Conservation (phyloP, 345 rosid genomes). For the Syzygium grande region DNA sequence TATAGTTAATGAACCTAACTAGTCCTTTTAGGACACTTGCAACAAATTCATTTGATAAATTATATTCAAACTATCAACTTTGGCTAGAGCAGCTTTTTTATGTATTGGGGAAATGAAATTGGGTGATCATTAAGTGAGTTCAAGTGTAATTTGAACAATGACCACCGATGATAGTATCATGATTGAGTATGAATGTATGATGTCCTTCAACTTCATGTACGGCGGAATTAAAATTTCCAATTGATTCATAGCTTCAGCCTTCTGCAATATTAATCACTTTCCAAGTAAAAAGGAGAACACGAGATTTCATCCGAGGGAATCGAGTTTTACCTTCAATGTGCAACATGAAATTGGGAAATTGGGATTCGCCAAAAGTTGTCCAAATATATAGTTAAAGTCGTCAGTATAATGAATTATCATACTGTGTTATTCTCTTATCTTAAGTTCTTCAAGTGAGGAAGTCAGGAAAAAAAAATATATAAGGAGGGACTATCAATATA, state of each 20-base stretch:
- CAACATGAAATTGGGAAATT: not conserved
- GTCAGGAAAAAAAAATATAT: too few relatives aligned
- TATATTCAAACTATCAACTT: not conserved
- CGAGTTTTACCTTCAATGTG: not conserved
- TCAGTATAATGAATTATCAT: not conserved
- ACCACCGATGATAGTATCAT: not conserved
- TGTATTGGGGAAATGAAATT: not conserved
- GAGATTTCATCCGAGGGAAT: not conserved
- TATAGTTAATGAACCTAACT: not conserved
- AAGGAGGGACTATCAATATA: not conserved
- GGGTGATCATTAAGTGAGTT: not conserved
- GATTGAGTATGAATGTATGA: not conserved
- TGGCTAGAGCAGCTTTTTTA: not conserved
- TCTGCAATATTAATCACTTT: not conserved
- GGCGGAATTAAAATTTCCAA: not conserved
- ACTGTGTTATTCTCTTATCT: not conserved
- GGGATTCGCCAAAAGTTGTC: not conserved
- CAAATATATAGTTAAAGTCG: not conserved
- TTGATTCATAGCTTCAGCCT: not conserved
- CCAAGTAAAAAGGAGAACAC: not conserved
- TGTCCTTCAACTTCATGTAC: not conserved
- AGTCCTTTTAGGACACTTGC: not conserved
- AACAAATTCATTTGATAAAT: not conserved
- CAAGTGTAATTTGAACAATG: too few relatives aligned
- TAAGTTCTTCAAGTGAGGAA: not conserved